A percentile compares a stretch with the other conserved stretches of the same genome.
Conservation (phyloP, 2,329 filamentous ascomycete genomes). For the Phaeosphaeria sp. region DNA sequence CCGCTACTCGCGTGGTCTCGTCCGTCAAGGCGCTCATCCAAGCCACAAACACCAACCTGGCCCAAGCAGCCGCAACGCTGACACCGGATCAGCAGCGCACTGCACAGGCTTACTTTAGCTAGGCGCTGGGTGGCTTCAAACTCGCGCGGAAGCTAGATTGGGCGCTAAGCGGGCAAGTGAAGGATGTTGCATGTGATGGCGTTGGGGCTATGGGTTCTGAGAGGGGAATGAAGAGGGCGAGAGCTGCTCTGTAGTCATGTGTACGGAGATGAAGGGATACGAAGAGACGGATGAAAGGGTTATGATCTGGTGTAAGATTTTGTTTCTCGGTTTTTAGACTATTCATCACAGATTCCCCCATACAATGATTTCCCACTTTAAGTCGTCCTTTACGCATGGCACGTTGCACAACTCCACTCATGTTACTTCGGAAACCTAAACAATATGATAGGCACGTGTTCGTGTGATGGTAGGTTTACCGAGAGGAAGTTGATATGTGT, state of each 20-base stretch:
- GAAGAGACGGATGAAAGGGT: not conserved
- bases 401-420: not conserved
- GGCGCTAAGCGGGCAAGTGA: not conserved
- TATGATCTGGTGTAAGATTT: constrained; percentile 4
- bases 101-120: constrained; percentile 80
- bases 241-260: not conserved
- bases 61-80: constrained; percentile 76
- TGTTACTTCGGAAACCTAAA: not conserved
- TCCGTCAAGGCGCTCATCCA: constrained; percentile 81
- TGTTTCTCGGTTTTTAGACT: constrained; percentile 11
- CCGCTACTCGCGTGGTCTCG: constrained; percentile 75
- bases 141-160: constrained; percentile 3
- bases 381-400: no score
- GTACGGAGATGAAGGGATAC: no score
- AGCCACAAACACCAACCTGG: constrained; percentile 75
- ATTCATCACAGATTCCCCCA: constrained; percentile 28
- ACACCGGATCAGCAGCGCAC: constrained; percentile 79
- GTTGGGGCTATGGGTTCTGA: constrained; percentile 1
- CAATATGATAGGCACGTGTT: not conserved
- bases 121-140: constrained; percentile 30
- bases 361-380: not conserved
- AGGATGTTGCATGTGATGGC: constrained; percentile 8
- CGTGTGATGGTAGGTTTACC: not conserved
- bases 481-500: no score
- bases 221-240: not conserved